Evolutionary conservation across 768 basidiomycete species (phyloP).

Genomic region (Lactarius vividus): DNA sequence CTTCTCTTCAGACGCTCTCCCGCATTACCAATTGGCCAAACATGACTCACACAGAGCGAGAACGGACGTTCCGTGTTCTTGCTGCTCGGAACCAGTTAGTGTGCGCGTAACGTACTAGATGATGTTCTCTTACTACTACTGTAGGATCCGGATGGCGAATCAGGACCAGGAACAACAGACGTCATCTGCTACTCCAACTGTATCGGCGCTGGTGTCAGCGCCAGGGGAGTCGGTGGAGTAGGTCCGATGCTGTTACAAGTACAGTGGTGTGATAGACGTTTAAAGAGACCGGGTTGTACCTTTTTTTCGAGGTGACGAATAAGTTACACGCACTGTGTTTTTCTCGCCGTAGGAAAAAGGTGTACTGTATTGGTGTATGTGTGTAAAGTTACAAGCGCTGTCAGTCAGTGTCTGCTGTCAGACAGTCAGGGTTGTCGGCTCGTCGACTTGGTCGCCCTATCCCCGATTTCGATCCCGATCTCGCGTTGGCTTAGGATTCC

Average conservation of each 20-base stretch:
- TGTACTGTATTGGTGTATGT: too few species aligned
- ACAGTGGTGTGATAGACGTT: background rate
- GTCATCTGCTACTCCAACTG: background rate
- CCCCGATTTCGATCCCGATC: slow-evolving; percentile 1
- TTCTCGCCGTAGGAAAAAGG: too few species aligned
- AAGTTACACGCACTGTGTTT: too few species aligned
- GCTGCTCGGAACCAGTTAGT: slow-evolving; percentile 23
- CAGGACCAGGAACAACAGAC: slow-evolving; percentile 15
- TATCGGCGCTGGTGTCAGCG: background rate
- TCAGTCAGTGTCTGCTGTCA: background rate
- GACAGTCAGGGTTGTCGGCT: too few species aligned
- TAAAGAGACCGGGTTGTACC: background rate
- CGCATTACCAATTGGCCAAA: slow-evolving; percentile 25
- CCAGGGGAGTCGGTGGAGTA: background rate
- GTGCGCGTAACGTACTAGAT: too few species aligned
- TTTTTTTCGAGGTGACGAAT: too few species aligned
- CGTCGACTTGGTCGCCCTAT: background rate
- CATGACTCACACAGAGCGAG: slow-evolving; percentile 20
- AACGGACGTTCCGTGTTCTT: slow-evolving; percentile 25
- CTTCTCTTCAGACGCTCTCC: slow-evolving; percentile 21
- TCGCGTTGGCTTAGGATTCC: background rate
- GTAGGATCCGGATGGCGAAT: slow-evolving; percentile 20
- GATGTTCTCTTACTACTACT: too few species aligned
- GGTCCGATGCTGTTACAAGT: too few species aligned
- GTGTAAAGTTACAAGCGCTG: background rate